phyloP scores from a whole-genome alignment of 306 rosid genomes.

The Glycine soja region DNA sequence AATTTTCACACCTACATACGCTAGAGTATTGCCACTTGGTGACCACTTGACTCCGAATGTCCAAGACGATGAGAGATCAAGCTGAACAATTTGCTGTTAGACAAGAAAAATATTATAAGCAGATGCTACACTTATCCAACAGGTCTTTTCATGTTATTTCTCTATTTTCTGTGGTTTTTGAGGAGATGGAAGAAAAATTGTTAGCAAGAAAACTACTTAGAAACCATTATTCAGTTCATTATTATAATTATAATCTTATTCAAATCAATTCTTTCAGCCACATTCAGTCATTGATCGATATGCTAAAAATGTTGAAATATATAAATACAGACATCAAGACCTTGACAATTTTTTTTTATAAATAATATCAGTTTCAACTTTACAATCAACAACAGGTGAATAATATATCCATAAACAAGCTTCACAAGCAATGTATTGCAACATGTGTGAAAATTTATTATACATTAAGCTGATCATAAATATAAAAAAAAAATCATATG shows the following conservation, averaged over 20 bases:
- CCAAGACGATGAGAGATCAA: constrained; percentile 93
- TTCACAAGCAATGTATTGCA: constrained; percentile 13
- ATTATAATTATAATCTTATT: constrained; percentile 9
- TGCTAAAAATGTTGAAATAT: constrained; percentile 6
- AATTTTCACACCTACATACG: constrained; percentile 83
- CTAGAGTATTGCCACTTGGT: constrained; percentile 94
- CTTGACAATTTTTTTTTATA: background rate
- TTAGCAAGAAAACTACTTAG: background rate
- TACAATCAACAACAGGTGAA: constrained; percentile 17
- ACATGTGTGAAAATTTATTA: constrained; percentile 33
- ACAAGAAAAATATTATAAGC: constrained; percentile 46
- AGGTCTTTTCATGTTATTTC: constrained; percentile 33
- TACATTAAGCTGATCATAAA: background rate
- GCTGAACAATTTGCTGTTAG: constrained; percentile 88
- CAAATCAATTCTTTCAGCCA: constrained; percentile 30
- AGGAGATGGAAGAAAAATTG: background rate
- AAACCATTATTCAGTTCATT: constrained; percentile 22
- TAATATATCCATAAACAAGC: constrained; percentile 26
- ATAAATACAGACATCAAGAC: constrained; percentile 12
- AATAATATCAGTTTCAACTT: constrained; percentile 8
- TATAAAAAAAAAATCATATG: background rate
- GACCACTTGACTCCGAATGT: constrained; percentile 98
- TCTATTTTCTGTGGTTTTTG: background rate
- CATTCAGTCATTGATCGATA: constrained; percentile 31
- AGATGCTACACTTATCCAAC: constrained; percentile 23